Conservation (phyloP, 306 rosid species). For the Ormosia semicastrata region DNA sequence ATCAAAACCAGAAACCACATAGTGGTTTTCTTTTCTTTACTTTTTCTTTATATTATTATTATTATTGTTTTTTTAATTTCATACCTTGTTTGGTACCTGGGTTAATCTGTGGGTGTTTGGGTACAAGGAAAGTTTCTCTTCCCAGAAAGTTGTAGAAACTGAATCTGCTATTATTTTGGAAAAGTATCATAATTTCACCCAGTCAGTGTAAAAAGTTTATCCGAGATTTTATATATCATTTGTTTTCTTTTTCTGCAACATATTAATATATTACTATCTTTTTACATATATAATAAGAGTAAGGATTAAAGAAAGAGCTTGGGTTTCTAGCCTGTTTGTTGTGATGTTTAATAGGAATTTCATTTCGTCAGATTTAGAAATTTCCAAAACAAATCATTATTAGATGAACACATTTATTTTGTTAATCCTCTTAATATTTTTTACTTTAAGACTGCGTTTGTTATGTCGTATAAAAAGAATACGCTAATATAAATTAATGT, state of each 20-base stretch:
- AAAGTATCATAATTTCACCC: background rate
- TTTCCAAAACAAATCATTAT: too few species aligned
- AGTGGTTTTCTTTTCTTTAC: background rate
- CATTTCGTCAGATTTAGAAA: too few species aligned
- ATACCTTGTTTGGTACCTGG: slow-evolving; percentile 19
- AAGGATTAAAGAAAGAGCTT: too few species aligned
- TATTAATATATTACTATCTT: background rate
- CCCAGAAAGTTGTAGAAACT: background rate
- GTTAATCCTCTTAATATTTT: too few species aligned
- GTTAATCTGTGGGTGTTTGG: slow-evolving; percentile 4
- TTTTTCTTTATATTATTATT: background rate
- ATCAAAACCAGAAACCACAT: slow-evolving; percentile 52
- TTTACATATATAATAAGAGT: too few species aligned
- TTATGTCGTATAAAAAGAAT: too few species aligned
- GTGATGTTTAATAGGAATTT: background rate
- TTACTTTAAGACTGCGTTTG: too few species aligned
- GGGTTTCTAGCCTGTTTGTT: background rate
- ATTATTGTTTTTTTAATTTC: background rate
- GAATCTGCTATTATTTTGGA: background rate
- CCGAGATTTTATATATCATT: too few species aligned
- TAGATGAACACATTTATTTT: too few species aligned
- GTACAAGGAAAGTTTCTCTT: background rate
- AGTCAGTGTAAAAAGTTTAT: background rate
- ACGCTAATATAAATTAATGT: too few species aligned
- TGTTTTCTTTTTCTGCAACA: background rate